Base-by-base conservation (phyloP, 2,329 filamentous ascomycete species). In the Didymella glomerata region DNA sequence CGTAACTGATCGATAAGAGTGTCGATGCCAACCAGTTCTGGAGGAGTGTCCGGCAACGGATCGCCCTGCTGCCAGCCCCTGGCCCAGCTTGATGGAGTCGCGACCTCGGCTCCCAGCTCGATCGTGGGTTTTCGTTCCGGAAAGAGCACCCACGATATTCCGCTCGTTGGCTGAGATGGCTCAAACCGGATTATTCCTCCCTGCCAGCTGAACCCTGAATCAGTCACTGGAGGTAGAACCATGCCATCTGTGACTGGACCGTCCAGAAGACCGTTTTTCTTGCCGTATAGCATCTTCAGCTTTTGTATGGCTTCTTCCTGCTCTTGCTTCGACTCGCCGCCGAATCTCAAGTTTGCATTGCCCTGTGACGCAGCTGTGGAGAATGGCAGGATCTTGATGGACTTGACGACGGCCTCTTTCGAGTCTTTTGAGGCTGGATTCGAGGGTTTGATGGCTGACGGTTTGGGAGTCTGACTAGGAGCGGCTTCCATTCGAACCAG, bases 211-310 rank as follows among this genome's bases (percentile, higher is more conserved):
- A 68, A 56, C 71, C 83, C n/a, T 84, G 79, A 22, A 80, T 86
- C 58, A 84, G 82, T 54, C 83, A 83, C 34, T 82, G 88, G 68
- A 1, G 85, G 86, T 20, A 99, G 78, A 14, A 97, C 78, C 79
- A 94, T 90, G 2, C 94, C 93, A 76, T 99, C 92, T 0, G 93
- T 97, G 49, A 99, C 75, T 5, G 95, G 93, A 0, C 95, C 95
- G 54, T 90, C 86, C 1, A 98, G 80, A 18, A 98, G 76, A 1
- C 90, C 87, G 42, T 81, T 78, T 22, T 85, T 85, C 28, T 82
- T 83, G 20, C 87, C 85, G 67, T 95, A 95, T 3, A 92, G 85
- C 11, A 88, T 84, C 62, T 87, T 86, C 61, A 97, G 88, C 42
- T 86, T 86, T 70, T 90, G 89, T 14, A 86, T 82, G 3, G 88